phyloP scores from a whole-genome alignment of 345 rosid genomes.

The Trapa incisa region DNA sequence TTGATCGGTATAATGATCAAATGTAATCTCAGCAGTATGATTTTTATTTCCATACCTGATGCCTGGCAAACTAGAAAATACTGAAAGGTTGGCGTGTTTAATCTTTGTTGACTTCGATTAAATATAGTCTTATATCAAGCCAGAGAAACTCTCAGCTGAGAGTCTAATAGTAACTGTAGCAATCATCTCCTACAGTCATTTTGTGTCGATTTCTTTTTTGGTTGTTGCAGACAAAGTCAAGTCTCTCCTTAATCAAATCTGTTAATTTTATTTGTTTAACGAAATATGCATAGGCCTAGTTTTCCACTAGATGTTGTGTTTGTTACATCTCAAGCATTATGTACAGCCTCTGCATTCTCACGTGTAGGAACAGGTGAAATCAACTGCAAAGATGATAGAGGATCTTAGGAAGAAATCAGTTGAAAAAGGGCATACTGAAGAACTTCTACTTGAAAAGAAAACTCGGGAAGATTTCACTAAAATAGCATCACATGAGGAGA shows the following conservation, averaged over 20 bases:
- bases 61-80: slow-evolving; percentile 2
- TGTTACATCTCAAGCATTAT: background rate
- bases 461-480: slow-evolving; percentile 19
- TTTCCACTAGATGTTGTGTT: background rate
- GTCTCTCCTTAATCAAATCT: background rate
- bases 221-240: background rate
- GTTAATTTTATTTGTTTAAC: background rate
- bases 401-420: slow-evolving; percentile 23
- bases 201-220: background rate
- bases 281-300: background rate
- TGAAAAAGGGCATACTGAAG: slow-evolving; percentile 13
- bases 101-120: background rate
- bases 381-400: slow-evolving; percentile 33
- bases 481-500: slow-evolving; percentile 35
- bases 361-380: slow-evolving; percentile 48
- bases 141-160: background rate
- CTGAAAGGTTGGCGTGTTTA: background rate
- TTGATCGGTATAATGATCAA: too few species aligned
- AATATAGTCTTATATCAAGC: background rate
- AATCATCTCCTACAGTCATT: background rate
- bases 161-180: background rate
- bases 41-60: background rate
- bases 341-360: background rate
- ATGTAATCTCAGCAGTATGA: background rate
- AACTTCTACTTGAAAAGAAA: slow-evolving; percentile 19